Evolutionary conservation across 768 basidiomycete species (phyloP), one percentile per base, ranked within the genome.

Genomic region (Lactarius hengduanensis): DNA sequence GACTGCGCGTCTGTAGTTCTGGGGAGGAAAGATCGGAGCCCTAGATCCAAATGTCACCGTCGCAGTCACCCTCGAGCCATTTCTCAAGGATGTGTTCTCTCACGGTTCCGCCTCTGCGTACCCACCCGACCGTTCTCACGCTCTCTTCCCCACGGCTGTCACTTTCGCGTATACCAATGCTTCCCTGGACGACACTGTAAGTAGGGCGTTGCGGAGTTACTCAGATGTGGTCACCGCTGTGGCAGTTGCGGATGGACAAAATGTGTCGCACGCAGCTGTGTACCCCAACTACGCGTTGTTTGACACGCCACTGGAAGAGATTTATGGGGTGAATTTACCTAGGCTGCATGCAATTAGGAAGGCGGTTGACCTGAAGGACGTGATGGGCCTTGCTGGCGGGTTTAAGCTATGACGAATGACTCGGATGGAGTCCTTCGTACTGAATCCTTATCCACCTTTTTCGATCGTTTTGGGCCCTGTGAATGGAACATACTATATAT

Each of bases 371-470:
- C 47, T 22, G 22, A 4, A 50, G 9, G 4, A 50, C 13, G 47
- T 50, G 22, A 50, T 50, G 47, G 47, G 47, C 22, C 47, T 50
- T 50, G n/a, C 47, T 50, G 47, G 47, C n/a, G 47, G 47, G n/a
- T 50, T 50, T 4, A 50, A 50, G 47, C 11, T 50, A 22, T 50
- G 47, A 47, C 22, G 15, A 18, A 16, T 16, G 40, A 41, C 4
- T 41, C 6, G 15, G 16, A 30, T 32, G 32, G 32, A 7, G 32
- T 7, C 32, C 1, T 32, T 7, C 6, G 32, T 32, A 32, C 32
- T 32, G 32, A 32, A 7, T 32, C 32, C 7, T 4, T 1, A 32
- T 32, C 32, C 32, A 6, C 32, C 32, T 7, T 32, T 32, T 32
- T 4, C 32, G 32, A 7, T 32, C 6, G 30, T 30, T 7, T 30